phyloP scores from a whole-genome alignment of 768 basidiomycete genomes.

The Nidula microcarpa region DNA sequence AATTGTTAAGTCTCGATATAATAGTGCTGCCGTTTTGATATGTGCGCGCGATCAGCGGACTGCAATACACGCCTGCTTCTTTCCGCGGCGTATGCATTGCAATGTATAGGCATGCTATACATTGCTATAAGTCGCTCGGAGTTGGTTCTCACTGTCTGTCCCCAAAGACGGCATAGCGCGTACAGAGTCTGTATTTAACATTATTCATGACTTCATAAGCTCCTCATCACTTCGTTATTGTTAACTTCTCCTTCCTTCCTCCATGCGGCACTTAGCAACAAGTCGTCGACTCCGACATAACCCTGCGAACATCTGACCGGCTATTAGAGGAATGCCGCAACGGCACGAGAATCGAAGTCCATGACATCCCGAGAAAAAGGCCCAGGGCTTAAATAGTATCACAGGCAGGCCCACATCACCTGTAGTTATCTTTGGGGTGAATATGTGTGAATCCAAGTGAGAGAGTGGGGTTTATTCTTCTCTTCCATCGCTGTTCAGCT shows the following conservation, averaged over 20 bases:
- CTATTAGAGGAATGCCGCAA: slow-evolving; percentile 2
- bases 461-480: neutral
- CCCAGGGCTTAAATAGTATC: neutral
- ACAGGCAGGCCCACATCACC: neutral
- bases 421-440: no score
- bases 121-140: no score
- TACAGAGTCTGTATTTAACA: no score
- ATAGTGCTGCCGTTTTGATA: no score
- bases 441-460: neutral
- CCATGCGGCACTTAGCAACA: neutral
- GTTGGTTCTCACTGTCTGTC: no score
- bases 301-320: slow-evolving; percentile 1
- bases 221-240: neutral
- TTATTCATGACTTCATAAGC: neutral
- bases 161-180: no score
- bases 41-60: neutral
- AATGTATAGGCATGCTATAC: no score
- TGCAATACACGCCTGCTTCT: neutral
- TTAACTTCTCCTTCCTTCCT: neutral
- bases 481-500: neutral
- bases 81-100: neutral
- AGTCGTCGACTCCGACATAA: neutral
- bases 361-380: neutral
- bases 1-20: no score
- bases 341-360: neutral